These are phyloP conservation scores for Botrytis porri DNA, from an alignment of 2,329 filamentous ascomycete species.

Conservation along the genomic window DNA sequence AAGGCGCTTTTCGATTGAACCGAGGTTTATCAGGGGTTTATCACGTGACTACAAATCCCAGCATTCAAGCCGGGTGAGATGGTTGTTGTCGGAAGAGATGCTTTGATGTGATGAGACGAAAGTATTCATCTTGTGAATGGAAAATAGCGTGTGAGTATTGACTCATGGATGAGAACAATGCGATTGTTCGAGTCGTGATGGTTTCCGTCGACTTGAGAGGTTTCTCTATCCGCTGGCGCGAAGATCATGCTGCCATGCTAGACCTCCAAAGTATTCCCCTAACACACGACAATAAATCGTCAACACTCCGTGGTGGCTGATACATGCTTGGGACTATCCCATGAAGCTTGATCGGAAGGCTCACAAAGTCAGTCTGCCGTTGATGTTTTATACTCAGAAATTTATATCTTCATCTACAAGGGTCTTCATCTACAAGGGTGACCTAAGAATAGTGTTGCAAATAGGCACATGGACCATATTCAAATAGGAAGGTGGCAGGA, in stretches of 20 bases:
- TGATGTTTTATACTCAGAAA: neutral
- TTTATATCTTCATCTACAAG: constrained; percentile 4
- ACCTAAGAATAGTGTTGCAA: neutral
- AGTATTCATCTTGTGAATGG: neutral
- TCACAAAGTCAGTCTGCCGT: neutral
- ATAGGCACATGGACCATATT: neutral
- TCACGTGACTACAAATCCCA: neutral
- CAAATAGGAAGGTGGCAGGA: neutral
- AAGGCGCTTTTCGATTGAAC: constrained; percentile 1
- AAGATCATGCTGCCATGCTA: neutral
- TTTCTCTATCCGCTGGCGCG: neutral
- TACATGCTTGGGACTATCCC: neutral
- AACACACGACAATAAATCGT: neutral
- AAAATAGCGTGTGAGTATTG: neutral
- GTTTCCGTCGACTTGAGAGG: neutral
- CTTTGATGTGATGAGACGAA: neutral
- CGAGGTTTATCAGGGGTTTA: neutral
- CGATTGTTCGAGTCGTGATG: neutral
- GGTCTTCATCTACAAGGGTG: neutral
- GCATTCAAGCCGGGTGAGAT: neutral
- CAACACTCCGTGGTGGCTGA: neutral
- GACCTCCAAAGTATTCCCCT: neutral
- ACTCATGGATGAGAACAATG: neutral
- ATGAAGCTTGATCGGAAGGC: neutral
- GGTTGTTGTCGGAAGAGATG: neutral